phyloP scores from a whole-genome alignment of 2,329 filamentous ascomycete species.

The Neofusicoccum kwambonambiense region DNA sequence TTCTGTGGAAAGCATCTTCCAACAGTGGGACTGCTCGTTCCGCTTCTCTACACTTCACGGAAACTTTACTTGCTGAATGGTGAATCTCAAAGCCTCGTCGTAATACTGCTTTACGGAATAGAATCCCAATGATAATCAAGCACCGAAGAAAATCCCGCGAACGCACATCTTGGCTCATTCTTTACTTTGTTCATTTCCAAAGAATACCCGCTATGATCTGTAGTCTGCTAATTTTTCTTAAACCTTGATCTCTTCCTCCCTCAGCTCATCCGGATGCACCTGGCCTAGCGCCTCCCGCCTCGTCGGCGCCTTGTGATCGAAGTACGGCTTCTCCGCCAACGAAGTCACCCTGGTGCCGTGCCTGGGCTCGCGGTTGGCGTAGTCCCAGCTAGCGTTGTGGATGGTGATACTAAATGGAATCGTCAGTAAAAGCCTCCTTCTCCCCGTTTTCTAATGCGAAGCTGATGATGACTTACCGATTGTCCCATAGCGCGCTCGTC shows the following conservation, averaged over 20 bases:
- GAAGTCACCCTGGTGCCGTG: slow-evolving; percentile 72
- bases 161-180: background rate
- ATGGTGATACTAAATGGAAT: slow-evolving; percentile 59
- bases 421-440: background rate
- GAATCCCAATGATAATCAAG: no score
- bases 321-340: slow-evolving; percentile 70
- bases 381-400: slow-evolving; percentile 73
- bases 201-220: no score
- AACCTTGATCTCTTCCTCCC: background rate
- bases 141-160: no score
- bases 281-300: slow-evolving; percentile 65
- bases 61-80: no score
- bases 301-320: slow-evolving; percentile 63
- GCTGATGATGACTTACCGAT: slow-evolving; percentile 47
- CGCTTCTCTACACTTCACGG: no score
- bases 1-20: no score
- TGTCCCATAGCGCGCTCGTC: slow-evolving; percentile 70
- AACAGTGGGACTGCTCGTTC: no score
- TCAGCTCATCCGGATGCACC: slow-evolving; percentile 54
- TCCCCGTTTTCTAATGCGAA: background rate
- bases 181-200: slow-evolving; percentile 1
- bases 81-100: no score
- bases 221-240: background rate
- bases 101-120: no score
- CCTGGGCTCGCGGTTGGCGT: slow-evolving; percentile 63